Percentiles rank a stretch among this genome's conserved stretches.
Conservation (phyloP, 129 eudicot genomes). For the Ambrosia artemisiifolia region DNA sequence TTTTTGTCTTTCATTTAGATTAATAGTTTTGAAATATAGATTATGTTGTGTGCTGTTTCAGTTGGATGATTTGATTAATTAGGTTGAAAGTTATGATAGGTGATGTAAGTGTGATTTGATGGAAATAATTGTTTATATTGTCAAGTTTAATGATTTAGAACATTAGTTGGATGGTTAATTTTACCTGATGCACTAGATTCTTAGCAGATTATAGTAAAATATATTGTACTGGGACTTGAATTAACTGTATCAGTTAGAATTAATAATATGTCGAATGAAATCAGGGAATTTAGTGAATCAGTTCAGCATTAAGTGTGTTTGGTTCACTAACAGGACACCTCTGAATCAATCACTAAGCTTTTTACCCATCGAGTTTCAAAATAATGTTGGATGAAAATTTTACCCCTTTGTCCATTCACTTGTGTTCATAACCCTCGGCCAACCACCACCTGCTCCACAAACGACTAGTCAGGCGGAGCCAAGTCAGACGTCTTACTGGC, state of each 20-base stretch:
- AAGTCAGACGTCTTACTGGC: no score
- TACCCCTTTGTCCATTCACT: neutral
- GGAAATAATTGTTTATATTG: neutral
- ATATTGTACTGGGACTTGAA: neutral
- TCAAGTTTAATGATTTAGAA: slow-evolving; percentile 3
- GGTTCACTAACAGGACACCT: no score
- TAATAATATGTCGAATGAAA: neutral
- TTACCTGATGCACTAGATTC: neutral
- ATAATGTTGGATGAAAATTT: no score
- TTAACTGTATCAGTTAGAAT: neutral
- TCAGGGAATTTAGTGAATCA: neutral
- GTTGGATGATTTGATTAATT: slow-evolving; percentile 4
- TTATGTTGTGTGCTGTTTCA: neutral
- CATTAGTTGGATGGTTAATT: slow-evolving; percentile 1
- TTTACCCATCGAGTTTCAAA: no score
- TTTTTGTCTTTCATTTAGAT: neutral
- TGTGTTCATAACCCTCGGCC: neutral
- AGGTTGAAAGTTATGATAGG: neutral
- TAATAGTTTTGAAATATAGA: slow-evolving; percentile 4
- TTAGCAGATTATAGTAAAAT: neutral
- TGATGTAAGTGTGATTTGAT: slow-evolving; percentile 9
- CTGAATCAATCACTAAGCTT: no score
- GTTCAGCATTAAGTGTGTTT: no score
- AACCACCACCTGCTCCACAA: no score
- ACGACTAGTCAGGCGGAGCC: no score